Conservation (phyloP, 129 eudicot genomes). For the Ambrosia trifida region DNA sequence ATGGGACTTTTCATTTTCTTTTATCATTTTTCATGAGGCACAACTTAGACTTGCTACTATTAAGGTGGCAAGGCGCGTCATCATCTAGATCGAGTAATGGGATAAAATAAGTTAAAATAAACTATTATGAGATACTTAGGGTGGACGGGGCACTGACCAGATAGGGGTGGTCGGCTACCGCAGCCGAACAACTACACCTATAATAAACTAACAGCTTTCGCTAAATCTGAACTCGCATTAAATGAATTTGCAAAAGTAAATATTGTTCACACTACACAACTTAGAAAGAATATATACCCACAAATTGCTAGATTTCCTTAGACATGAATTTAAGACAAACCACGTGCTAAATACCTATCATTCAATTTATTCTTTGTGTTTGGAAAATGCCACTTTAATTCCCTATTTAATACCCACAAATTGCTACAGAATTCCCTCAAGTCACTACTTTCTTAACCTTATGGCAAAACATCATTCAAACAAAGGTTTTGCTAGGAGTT, state of each 20-base stretch:
- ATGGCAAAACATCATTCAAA: conserved; percentile 44
- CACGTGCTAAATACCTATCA: conserved; percentile 8
- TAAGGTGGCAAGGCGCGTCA: background rate
- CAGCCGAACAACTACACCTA: too few species aligned
- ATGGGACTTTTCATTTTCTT: background rate
- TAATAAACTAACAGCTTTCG: too few species aligned
- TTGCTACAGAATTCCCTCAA: conserved; percentile 11
- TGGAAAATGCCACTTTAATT: conserved; percentile 9
- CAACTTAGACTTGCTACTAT: background rate
- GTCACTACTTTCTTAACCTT: background rate
- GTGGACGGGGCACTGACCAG: too few species aligned
- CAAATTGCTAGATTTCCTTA: background rate
- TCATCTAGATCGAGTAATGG: too few species aligned
- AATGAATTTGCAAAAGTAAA: too few species aligned
- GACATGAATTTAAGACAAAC: background rate
- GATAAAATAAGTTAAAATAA: too few species aligned
- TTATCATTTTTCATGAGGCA: too few species aligned
- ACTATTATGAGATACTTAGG: too few species aligned
- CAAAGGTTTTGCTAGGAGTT: conserved; percentile 32
- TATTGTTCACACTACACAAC: too few species aligned
- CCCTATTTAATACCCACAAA: conserved; percentile 22
- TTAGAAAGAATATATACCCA: background rate
- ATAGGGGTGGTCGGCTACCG: too few species aligned
- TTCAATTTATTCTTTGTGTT: background rate
- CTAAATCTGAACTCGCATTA: too few species aligned